Evolutionary conservation across 371 early-diverging fungal genomes (phyloP), one percentile per base, ranked within the genome.

Genomic region (Globomyces sp.): DNA sequence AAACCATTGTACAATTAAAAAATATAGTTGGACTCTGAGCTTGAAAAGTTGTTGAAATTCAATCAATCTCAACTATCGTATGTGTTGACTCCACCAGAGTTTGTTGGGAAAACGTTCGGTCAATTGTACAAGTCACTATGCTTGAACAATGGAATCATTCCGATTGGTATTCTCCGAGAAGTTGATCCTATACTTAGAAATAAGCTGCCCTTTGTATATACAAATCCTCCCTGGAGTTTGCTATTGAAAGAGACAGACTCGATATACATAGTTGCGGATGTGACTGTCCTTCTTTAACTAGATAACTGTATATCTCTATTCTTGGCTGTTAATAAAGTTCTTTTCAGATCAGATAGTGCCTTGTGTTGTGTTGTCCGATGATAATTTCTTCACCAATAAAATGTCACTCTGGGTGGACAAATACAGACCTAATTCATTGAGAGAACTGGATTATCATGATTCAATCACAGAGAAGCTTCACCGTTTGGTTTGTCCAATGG

Each of bases 381-480:
- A 42, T n/a, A 36, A 44, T 36, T 36, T 55, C 55, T 55, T 55
- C 2, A 37, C 36, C 40, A 36, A 39, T 55, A 6, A 55, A 46
- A 60, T 60, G 61, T 87, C 89, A 71, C 85, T 99, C 48, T 99
- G 98, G 97, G 91, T 93, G 47, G 99, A 99, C 82, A 97, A 97
- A 78, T 90, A 99, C 77, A 84, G 92, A 52, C 99, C 99, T 43
- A 83, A 78, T 55, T 73, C 84, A 40, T 87, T 99, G 59, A 91
- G 92, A 68, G 84, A 90, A 69, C 86, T 99, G 65, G 86, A 87
- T 71, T 92, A 89, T 75, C 96, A 96, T 74, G 59, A 74, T 9
- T 87, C 87, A 41, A 76, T 96, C 41, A 86, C 91, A 4, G 70
- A 66, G 40, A 89, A 90, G 58, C 82, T 99, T 41, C 86, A 85